A percentile compares a stretch with the other conserved stretches of the same genome.
phyloP scores from a whole-genome alignment of 371 early-diverging fungal genomes.

The Phascolomyces articulosus region DNA sequence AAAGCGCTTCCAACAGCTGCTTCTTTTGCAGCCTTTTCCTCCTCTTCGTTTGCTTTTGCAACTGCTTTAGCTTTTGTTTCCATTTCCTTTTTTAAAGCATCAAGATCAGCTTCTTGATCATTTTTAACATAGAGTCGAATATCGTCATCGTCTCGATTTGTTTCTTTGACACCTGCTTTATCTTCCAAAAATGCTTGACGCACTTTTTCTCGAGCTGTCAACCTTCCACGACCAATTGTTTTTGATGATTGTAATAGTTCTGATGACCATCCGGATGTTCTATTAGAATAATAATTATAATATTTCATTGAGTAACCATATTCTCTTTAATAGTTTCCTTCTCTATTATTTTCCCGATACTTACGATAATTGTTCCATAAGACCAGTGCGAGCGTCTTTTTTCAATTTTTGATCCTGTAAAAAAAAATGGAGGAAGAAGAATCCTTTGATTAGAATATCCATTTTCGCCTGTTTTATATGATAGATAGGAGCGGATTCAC shows the following conservation, averaged over 20 bases:
- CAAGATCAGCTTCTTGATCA: conserved; percentile 30
- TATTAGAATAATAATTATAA: background rate
- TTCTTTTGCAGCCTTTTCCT: conserved; percentile 1
- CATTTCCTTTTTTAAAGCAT: conserved; percentile 18
- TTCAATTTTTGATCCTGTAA: conserved; percentile 91
- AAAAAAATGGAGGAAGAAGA: too few species aligned
- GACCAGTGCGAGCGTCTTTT: conserved; percentile 85
- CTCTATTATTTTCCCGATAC: background rate
- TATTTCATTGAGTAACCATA: too few species aligned
- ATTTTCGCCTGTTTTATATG: too few species aligned
- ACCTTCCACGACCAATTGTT: conserved; percentile 68
- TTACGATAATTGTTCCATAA: conserved; percentile 82
- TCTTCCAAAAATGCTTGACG: conserved; percentile 75
- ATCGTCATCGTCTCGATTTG: conserved; percentile 39
- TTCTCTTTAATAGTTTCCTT: too few species aligned
- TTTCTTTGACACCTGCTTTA: conserved; percentile 64
- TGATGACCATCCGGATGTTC: conserved; percentile 68
- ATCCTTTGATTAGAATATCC: too few species aligned
- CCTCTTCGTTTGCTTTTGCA: conserved; percentile 13
- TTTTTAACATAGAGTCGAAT: conserved; percentile 54
- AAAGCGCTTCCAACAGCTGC: conserved; percentile 53
- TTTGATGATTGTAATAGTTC: conserved; percentile 83
- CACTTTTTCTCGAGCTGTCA: conserved; percentile 75
- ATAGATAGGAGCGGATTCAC: too few species aligned
- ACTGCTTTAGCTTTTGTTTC: conserved; percentile 5